Base-by-base conservation (phyloP, 2,329 filamentous ascomycete species). In the Sporothrix humicola region DNA sequence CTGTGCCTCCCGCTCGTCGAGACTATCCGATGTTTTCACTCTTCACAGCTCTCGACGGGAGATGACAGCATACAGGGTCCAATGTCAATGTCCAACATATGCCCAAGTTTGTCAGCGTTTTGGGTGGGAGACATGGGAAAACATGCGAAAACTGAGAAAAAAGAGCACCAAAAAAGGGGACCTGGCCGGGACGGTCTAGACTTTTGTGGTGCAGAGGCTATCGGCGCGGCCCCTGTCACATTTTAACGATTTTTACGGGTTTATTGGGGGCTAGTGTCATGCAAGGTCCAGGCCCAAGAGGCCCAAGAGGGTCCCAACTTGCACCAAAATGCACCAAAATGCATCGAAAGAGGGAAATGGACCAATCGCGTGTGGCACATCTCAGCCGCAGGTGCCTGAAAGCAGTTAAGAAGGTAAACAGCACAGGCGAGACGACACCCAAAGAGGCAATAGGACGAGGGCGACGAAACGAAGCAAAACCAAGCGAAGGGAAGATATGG, bases 331-430 rank as follows among this genome's bases (percentile, higher is more conserved):
- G 23, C 23, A 26, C 23, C 23, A 26, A 26, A 26, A 26, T 26
- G 23, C 23, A 26, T 26, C 23, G 23, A 26, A 26, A 26, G 31
- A 7, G 31, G 31, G 31, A 37, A 37, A 37, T 31, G 23, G 50
- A 26, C 72, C 65, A 73, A 69, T 73, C 52, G 72, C 26, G 52
- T 73, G 71, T 69, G 20, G 37, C 42, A 50, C 68, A 48, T 71
- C 54, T 20, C 65, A 68, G 69, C 65, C 56, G 17, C 72, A 54
- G 26, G 54, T 59, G 44, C 72, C 52, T 61, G 52, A 69, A 68
- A 69, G 66, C 65, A 69, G 54, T 44, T 23, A 52, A 58, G 58
- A 42, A 50, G 42, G 61, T 54, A 26, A 59, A 52, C 23, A 58
- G 42, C 37, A 50, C 13, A 8, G n/a, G 13, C 6, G 7, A 26